A percentile compares a stretch with the other conserved stretches of the same genome.
phyloP scores from a whole-genome alignment of 2,329 filamentous ascomycete genomes.

The Neonectria punicea region DNA sequence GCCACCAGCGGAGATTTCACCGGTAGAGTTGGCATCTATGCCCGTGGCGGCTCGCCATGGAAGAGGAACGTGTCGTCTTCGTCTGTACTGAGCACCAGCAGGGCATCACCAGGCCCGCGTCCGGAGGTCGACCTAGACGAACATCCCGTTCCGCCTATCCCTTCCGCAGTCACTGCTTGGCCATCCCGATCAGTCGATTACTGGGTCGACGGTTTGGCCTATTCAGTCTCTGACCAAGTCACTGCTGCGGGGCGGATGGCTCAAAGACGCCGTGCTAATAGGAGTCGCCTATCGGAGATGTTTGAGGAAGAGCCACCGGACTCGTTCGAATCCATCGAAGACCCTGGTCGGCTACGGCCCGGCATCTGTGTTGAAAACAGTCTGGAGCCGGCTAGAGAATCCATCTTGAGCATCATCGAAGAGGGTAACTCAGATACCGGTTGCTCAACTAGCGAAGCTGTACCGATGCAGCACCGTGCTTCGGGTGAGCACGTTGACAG shows the following conservation, averaged over 20 bases:
- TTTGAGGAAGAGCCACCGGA: neutral
- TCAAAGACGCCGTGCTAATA: slow-evolving; percentile 23
- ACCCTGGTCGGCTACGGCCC: too few species aligned
- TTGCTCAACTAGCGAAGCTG: slow-evolving; percentile 6
- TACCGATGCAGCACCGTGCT: neutral
- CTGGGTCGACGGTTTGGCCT: slow-evolving; percentile 5
- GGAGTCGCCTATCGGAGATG: neutral
- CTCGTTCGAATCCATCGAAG: neutral
- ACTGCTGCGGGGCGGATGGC: slow-evolving; percentile 25
- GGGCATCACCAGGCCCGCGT: slow-evolving; percentile 4
- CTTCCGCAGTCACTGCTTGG: neutral
- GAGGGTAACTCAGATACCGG: slow-evolving; percentile 26
- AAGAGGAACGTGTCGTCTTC: slow-evolving; percentile 15
- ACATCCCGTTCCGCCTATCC: slow-evolving; percentile 1
- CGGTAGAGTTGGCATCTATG: neutral
- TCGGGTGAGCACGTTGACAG: neutral
- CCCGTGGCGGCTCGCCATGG: neutral
- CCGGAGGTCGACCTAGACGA: slow-evolving; percentile 19
- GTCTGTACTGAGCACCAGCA: slow-evolving; percentile 12
- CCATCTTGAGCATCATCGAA: slow-evolving; percentile 24
- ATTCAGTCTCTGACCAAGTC: slow-evolving; percentile 22
- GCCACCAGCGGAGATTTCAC: slow-evolving; percentile 24
- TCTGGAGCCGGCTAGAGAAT: neutral
- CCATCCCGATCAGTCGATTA: neutral
- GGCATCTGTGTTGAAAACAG: neutral